These are phyloP conservation scores for Panicum miliaceum DNA, from an alignment of 176 grass and related monocot genomes.

Conservation along the genomic window DNA sequence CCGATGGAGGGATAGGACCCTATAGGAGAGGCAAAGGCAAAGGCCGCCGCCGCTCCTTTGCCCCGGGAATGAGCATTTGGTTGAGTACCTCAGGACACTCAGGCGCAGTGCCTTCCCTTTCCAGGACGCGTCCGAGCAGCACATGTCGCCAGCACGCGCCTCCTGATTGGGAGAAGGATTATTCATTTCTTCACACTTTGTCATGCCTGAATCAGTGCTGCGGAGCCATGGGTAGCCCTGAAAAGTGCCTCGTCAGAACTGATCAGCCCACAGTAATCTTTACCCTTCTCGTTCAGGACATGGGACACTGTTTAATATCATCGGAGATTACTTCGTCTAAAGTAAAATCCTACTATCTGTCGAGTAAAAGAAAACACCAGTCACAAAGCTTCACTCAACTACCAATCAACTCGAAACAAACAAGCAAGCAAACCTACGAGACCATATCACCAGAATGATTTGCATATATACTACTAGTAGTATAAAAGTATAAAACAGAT, in stretches of 20 bases:
- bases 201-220: not conserved
- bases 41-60: not conserved
- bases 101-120: not conserved
- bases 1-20: not conserved
- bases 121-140: no score
- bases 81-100: not conserved
- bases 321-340: not conserved
- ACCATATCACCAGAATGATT: not conserved
- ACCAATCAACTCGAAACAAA: not conserved
- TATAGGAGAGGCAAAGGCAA: not conserved
- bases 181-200: not conserved
- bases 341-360: not conserved
- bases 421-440: not conserved
- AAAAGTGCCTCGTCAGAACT: not conserved
- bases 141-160: not conserved
- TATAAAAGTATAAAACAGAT: not conserved
- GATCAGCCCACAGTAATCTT: not conserved
- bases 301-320: not conserved
- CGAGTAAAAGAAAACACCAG: not conserved
- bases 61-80: slow-evolving; percentile 3
- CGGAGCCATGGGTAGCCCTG: not conserved
- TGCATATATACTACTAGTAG: no score
- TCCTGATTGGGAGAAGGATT: not conserved
- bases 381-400: not conserved
- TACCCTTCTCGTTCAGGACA: not conserved